Evolutionary conservation across 2,329 filamentous ascomycete genomes (phyloP).

Genomic region (Sarocladium oryzae): DNA sequence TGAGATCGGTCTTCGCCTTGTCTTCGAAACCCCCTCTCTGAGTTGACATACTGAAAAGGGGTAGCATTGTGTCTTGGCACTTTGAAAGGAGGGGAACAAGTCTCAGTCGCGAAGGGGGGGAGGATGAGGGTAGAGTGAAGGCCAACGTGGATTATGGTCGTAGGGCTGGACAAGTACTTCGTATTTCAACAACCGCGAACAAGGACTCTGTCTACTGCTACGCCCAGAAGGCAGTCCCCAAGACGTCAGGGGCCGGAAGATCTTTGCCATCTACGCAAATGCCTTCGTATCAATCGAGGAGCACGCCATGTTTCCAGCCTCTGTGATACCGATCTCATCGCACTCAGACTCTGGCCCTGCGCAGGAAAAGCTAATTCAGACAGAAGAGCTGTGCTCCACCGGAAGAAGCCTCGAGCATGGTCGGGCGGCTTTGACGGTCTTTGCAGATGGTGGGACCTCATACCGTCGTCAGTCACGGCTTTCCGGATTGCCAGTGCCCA

Average conservation of each 20-base stretch:
- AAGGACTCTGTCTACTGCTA: not conserved
- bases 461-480: too few species aligned
- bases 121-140: not conserved
- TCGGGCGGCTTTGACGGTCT: not conserved
- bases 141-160: not conserved
- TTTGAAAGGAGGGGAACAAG: not conserved
- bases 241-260: not conserved
- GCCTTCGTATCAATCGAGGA: not conserved
- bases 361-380: not conserved
- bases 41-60: not conserved
- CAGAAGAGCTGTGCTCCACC: not conserved
- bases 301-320: not conserved
- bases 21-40: not conserved
- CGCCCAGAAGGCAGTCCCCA: not conserved
- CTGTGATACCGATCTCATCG: slow-evolving; percentile 1
- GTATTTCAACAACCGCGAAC: not conserved
- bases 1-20: not conserved
- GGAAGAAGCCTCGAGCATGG: not conserved
- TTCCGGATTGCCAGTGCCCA: too few species aligned
- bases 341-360: not conserved
- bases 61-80: not conserved
- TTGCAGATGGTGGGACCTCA: not conserved
- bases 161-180: not conserved
- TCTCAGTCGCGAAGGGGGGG: not conserved
- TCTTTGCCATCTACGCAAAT: not conserved